Evolutionary conservation across 805 yeast genomes (phyloP), one percentile per base, ranked within the genome.

Genomic region (Starmerella apis): DNA sequence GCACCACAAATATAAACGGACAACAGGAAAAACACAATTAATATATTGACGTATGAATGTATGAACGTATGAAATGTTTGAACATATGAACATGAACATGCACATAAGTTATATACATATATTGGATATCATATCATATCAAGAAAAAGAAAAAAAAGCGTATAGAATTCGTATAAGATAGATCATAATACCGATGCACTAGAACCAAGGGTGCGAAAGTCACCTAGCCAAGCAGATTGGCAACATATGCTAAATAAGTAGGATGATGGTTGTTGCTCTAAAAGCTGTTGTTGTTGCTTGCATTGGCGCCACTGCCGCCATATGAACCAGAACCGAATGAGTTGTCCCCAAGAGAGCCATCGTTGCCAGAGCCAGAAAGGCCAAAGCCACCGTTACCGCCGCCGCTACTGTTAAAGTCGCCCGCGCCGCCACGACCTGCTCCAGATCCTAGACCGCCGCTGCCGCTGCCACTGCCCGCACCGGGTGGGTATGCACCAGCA

Each of bases 281-380:
- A 23, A 39, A 39, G 43, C 28, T 39, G 32, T 39, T 39, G 43
- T 23, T 24, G 42, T 37, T 22, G 42, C n/a, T 23, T 16, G 27
- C 25, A 18, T 11, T 22, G 24, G 39, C 22, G 28, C 18, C 18
- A 22, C 28, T 14, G 13, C 43, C 43, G 3, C 31, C 43, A 22
- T 33, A 33, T 11, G 22, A 19, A n/a, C 37, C 37, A 13, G 37
- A 33, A 22, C 37, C 42, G 25, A 22, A 37, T 14, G 28, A 37
- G 28, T 37, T 37, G 28, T 24, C 42, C 9, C 42, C 20, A 30
- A 42, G 11, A 28, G 13, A 18, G 19, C 44, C 45, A 8, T n/a
- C n/a, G 23, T 19, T 18, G 24, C 37, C 37, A 16, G 23, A 36
- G 19, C 39, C 25, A 9, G 23, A 8, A 16, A 8, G 24, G 22